phyloP scores from a whole-genome alignment of 2,329 filamentous ascomycete species.

The Botrytis galanthina region DNA sequence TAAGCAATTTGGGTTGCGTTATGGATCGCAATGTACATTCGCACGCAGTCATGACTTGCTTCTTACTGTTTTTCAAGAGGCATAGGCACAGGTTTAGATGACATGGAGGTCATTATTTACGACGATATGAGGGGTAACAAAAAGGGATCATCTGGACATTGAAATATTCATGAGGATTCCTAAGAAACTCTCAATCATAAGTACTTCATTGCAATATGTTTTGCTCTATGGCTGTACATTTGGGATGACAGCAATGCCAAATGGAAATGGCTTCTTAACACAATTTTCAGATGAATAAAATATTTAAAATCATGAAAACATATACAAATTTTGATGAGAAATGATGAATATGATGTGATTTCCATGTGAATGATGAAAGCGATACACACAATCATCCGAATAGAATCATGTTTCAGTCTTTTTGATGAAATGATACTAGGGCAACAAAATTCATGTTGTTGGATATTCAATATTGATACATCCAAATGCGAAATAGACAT shows the following conservation, averaged over 20 bases:
- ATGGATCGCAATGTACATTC: slow-evolving; percentile 34
- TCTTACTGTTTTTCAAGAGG: slow-evolving; percentile 17
- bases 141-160: slow-evolving; percentile 11
- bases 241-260: slow-evolving; percentile 15
- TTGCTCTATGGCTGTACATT: slow-evolving; percentile 19
- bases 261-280: neutral
- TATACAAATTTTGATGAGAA: neutral
- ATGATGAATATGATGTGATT: slow-evolving; percentile 1
- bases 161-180: slow-evolving; percentile 7
- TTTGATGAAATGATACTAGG: no score
- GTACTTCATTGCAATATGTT: slow-evolving; percentile 14
- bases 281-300: slow-evolving; percentile 14
- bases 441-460: no score
- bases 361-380: neutral
- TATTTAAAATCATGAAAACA: neutral
- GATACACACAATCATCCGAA: neutral
- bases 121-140: neutral
- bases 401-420: no score
- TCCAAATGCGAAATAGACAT: neutral
- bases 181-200: slow-evolving; percentile 1
- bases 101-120: slow-evolving; percentile 6
- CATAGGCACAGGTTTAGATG: slow-evolving; percentile 14
- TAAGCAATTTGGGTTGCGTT: slow-evolving; percentile 31
- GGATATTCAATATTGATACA: neutral
- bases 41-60: slow-evolving; percentile 29